Evolutionary conservation across 169 alveolate species (phyloP).

Genomic region (Cryptosporidium muris): DNA sequence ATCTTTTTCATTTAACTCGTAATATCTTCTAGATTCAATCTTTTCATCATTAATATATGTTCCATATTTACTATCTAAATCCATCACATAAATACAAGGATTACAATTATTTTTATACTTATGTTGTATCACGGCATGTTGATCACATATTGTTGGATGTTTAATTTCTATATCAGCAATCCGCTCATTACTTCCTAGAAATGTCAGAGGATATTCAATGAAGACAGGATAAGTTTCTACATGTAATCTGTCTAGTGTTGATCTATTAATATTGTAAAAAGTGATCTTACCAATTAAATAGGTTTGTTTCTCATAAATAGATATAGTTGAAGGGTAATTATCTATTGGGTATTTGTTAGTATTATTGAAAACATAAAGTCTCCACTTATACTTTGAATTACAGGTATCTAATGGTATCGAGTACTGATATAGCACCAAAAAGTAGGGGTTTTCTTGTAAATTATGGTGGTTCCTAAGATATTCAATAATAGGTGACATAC

Average conservation of each 20-base stretch:
- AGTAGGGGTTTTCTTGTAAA: neutral
- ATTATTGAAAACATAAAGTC: constrained; percentile 82
- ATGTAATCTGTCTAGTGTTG: neutral
- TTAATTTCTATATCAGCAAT: constrained; percentile 88
- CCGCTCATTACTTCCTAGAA: constrained; percentile 92
- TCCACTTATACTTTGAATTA: constrained; percentile 83
- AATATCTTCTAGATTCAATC: constrained; percentile 90
- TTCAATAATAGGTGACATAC: constrained; percentile 46
- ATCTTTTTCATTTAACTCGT: constrained; percentile 88
- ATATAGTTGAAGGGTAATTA: constrained; percentile 12
- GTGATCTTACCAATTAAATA: constrained; percentile 80
- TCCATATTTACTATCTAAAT: constrained; percentile 94
- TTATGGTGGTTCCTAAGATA: neutral
- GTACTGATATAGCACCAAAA: constrained; percentile 73
- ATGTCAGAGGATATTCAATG: constrained; percentile 10
- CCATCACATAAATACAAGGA: constrained; percentile 91
- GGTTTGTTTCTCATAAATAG: constrained; percentile 75
- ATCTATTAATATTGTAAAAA: constrained; percentile 66
- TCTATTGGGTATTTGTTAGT: constrained; percentile 9
- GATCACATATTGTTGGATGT: constrained; percentile 88
- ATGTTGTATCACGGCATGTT: constrained; percentile 97
- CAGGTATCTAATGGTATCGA: constrained; percentile 83
- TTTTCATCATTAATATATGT: constrained; percentile 89
- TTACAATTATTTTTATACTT: constrained; percentile 77
- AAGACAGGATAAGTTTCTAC: neutral